A percentile compares a stretch with the other conserved stretches of the same genome.
These are phyloP conservation scores for Backusella australiensis DNA, from an alignment of 192 early-diverging fungal genomes.

Conservation along the genomic window DNA sequence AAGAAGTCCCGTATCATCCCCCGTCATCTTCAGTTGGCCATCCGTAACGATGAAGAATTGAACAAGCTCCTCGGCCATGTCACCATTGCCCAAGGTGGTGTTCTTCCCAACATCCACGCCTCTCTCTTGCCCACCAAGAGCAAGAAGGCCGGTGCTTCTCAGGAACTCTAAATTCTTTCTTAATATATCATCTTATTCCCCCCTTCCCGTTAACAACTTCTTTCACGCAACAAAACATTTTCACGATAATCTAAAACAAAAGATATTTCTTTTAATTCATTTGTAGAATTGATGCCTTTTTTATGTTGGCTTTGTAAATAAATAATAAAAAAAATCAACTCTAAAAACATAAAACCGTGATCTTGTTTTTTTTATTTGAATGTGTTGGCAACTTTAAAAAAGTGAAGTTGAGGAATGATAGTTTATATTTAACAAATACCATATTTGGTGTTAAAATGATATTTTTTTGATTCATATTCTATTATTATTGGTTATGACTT, in stretches of 20 bases:
- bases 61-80: conserved; percentile 90
- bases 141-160: conserved; percentile 39
- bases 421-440: no score
- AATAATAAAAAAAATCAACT: conserved; percentile 10
- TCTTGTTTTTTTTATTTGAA: background rate
- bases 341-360: background rate
- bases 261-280: background rate
- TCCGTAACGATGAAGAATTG: conserved; percentile 90
- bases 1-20: conserved; percentile 91
- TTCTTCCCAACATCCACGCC: conserved; percentile 44
- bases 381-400: no score
- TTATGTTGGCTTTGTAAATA: conserved; percentile 8
- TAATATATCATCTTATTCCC: conserved; percentile 42
- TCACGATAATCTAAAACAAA: conserved; percentile 6
- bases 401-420: no score
- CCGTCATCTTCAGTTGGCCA: conserved; percentile 86
- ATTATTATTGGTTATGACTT: background rate
- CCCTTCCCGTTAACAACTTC: background rate
- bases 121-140: conserved; percentile 65
- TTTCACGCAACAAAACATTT: conserved; percentile 4
- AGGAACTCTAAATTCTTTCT: conserved; percentile 36
- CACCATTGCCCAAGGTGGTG: conserved; percentile 89
- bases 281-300: conserved; percentile 13
- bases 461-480: no score
- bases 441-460: no score